Percentiles rank a stretch among this genome's conserved stretches.
Conservation (phyloP, 306 rosid species). For the Acmispon strigosus region DNA sequence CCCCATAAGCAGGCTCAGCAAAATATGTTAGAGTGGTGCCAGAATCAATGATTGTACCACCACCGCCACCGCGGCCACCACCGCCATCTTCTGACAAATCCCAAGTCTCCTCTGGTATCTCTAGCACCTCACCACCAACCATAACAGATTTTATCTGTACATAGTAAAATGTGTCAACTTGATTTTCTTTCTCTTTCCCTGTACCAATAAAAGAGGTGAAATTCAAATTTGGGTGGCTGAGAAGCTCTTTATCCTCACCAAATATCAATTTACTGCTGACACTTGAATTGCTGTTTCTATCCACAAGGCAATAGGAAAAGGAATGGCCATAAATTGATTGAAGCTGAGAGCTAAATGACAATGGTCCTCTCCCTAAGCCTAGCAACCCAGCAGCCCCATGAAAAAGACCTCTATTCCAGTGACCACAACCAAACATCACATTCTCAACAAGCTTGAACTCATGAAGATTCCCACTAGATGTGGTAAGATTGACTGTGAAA, state of each 20-base stretch:
- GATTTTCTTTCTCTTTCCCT: slow-evolving; percentile 26
- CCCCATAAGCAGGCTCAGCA: slow-evolving; percentile 62
- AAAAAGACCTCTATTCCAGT: slow-evolving; percentile 88
- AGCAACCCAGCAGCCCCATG: slow-evolving; percentile 83
- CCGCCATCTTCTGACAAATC: slow-evolving; percentile 40
- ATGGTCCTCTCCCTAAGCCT: slow-evolving; percentile 79
- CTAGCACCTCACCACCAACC: slow-evolving; percentile 55
- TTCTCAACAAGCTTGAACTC: slow-evolving; percentile 47
- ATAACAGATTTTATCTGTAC: slow-evolving; percentile 50
- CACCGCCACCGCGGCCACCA: slow-evolving; percentile 28
- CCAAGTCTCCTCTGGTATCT: slow-evolving; percentile 64
- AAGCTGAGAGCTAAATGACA: slow-evolving; percentile 82
- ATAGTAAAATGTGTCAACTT: slow-evolving; percentile 77
- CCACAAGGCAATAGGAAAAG: slow-evolving; percentile 82
- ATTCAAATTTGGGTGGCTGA: slow-evolving; percentile 51
- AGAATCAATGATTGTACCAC: slow-evolving; percentile 84
- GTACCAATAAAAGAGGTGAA: slow-evolving; percentile 60
- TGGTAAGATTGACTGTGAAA: slow-evolving; percentile 70
- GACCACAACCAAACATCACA: slow-evolving; percentile 91
- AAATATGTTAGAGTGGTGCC: slow-evolving; percentile 81
- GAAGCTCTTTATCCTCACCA: slow-evolving; percentile 59
- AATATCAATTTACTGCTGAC: slow-evolving; percentile 78
- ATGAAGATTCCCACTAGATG: slow-evolving; percentile 21
- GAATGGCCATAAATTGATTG: slow-evolving; percentile 80
- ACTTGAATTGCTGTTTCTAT: slow-evolving; percentile 58